Evolutionary conservation across 495 filamentous ascomycete genomes (phyloP).

Genomic region (Cetradonia linearis): DNA sequence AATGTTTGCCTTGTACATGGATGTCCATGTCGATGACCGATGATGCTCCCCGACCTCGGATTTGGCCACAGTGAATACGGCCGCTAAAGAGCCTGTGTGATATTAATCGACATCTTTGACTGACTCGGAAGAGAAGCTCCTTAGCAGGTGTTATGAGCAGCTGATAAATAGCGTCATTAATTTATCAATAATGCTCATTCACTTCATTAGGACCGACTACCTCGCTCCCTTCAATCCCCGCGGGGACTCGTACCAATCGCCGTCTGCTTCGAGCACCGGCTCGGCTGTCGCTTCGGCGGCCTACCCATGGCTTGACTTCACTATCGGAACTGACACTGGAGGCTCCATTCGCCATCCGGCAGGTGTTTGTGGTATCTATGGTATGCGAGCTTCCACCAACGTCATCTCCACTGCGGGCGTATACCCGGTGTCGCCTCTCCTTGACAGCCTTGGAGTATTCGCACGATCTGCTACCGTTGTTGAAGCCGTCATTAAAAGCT

Average conservation of each 20-base stretch:
- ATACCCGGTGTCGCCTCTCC: conserved; percentile 34
- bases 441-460: conserved; percentile 38
- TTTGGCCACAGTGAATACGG: too few species aligned
- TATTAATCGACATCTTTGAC: too few species aligned
- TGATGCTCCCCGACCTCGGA: too few species aligned
- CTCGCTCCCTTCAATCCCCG: conserved; percentile 37
- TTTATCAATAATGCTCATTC: background rate
- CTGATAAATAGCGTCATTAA: background rate
- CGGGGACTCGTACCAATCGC: conserved; percentile 37
- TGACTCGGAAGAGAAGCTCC: too few species aligned
- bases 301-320: conserved; percentile 37
- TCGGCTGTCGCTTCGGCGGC: conserved; percentile 32
- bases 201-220: conserved; percentile 31
- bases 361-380: conserved; percentile 32
- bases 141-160: too few species aligned
- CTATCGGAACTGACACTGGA: conserved; percentile 41
- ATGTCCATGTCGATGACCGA: too few species aligned
- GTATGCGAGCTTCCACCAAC: conserved; percentile 31
- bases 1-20: too few species aligned
- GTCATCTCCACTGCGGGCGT: conserved; percentile 33
- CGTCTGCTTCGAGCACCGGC: conserved; percentile 33
- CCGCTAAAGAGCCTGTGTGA: too few species aligned
- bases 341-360: conserved; percentile 35
- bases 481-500: conserved; percentile 6
- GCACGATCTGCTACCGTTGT: conserved; percentile 12